Evolutionary conservation across 805 yeast genomes (phyloP).

Genomic region (Wickerhamomyces tratensis): DNA sequence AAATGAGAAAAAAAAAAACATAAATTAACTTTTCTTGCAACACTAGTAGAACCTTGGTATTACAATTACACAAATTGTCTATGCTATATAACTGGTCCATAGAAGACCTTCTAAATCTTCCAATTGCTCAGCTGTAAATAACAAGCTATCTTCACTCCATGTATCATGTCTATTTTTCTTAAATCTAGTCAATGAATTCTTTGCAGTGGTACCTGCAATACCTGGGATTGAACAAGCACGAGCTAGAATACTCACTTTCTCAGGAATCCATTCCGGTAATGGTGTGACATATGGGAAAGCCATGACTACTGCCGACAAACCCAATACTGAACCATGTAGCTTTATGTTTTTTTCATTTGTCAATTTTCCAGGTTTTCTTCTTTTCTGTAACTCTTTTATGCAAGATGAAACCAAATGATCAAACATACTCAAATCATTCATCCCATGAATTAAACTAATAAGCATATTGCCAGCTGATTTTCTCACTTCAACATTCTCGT

Average conservation of each 20-base stretch:
- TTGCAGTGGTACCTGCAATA: conserved; percentile 73
- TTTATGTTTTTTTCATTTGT: conserved; percentile 32
- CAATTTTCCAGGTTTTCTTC: conserved; percentile 24
- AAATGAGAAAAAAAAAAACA: too few relatives aligned
- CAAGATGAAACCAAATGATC: neutral
- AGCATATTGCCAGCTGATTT: conserved; percentile 62
- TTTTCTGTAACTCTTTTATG: conserved; percentile 33
- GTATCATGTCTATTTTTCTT: conserved; percentile 91
- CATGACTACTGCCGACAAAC: conserved; percentile 76
- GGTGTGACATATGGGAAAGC: conserved; percentile 92
- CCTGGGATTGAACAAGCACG: conserved; percentile 70
- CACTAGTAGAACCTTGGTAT: too few relatives aligned
- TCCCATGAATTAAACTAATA: conserved; percentile 64
- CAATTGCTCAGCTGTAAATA: conserved; percentile 67
- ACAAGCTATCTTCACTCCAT: conserved; percentile 82
- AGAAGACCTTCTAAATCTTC: conserved; percentile 92
- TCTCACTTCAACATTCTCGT: conserved; percentile 64
- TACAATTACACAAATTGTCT: neutral
- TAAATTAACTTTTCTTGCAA: neutral
- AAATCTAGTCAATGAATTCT: conserved; percentile 70
- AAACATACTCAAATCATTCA: conserved; percentile 13
- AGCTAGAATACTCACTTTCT: conserved; percentile 58
- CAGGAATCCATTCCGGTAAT: conserved; percentile 86
- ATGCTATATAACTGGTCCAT: conserved; percentile 87
- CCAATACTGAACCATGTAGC: conserved; percentile 81